A percentile compares a stretch with the other conserved stretches of the same genome.
phyloP scores from a whole-genome alignment of 176 grass and related monocot species.

The Zoysia japonica region DNA sequence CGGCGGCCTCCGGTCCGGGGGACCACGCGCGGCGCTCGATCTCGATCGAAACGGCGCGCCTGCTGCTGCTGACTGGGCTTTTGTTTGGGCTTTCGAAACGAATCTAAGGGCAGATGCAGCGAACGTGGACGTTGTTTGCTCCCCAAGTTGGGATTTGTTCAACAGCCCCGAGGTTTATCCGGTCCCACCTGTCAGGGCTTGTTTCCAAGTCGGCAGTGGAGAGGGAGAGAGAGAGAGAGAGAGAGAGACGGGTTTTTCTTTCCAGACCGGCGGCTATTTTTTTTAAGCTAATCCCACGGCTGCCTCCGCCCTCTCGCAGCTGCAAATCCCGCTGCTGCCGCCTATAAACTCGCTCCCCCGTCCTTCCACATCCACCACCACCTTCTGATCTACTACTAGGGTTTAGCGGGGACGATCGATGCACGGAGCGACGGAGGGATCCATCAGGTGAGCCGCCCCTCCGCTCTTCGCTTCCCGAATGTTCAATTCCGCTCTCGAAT shows the following conservation, averaged over 20 bases:
- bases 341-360: neutral
- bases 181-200: neutral
- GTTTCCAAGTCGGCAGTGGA: neutral
- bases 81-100: too few species aligned
- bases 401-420: constrained; percentile 4
- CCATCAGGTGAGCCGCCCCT: constrained; percentile 4
- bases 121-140: neutral
- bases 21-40: neutral
- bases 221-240: neutral
- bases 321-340: neutral
- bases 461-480: neutral
- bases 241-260: neutral
- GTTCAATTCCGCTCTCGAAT: neutral
- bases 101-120: neutral
- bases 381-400: constrained; percentile 9
- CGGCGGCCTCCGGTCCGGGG: constrained; percentile 1
- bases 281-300: too few species aligned
- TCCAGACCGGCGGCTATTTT: neutral
- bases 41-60: neutral
- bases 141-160: neutral
- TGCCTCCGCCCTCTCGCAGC: neutral
- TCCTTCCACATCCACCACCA: neutral
- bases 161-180: neutral
- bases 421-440: neutral
- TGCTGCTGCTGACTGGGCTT: neutral